Conservation (phyloP, 768 basidiomycete genomes). For the Lactarius sanguifluus region DNA sequence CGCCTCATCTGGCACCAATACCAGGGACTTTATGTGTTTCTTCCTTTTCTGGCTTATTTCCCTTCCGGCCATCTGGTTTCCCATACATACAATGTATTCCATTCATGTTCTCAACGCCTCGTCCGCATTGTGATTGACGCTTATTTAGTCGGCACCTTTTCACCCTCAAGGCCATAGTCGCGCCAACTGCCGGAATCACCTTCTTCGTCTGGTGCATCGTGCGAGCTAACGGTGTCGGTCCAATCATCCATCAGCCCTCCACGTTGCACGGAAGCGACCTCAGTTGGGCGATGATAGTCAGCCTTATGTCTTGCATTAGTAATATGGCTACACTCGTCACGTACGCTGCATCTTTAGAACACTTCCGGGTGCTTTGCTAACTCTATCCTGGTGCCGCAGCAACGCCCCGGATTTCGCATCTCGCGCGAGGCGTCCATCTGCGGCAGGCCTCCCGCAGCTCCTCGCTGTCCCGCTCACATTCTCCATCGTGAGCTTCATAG, state of each 20-base stretch:
- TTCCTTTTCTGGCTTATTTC: conserved; percentile 85
- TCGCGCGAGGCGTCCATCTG: conserved; percentile 54
- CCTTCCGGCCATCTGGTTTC: conserved; percentile 79
- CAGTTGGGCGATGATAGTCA: conserved; percentile 73
- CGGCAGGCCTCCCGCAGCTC: conserved; percentile 64
- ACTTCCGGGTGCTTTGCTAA: conserved; percentile 14
- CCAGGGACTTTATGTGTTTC: conserved; percentile 77
- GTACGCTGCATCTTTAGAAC: conserved; percentile 37
- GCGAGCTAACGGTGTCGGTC: conserved; percentile 75
- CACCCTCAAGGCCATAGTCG: conserved; percentile 72
- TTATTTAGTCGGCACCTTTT: conserved; percentile 68
- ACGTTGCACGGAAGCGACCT: conserved; percentile 64
- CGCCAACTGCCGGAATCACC: conserved; percentile 64
- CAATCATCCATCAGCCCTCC: conserved; percentile 65
- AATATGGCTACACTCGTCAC: conserved; percentile 76
- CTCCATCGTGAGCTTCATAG: conserved; percentile 73
- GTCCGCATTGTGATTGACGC: conserved; percentile 14
- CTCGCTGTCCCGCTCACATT: conserved; percentile 72
- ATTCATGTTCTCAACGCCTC: conserved; percentile 22
- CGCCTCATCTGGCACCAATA: conserved; percentile 69
- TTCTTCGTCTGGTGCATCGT: conserved; percentile 80
- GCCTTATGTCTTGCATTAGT: conserved; percentile 75
- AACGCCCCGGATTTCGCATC: conserved; percentile 79
- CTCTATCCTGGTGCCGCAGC: conserved; percentile 35
- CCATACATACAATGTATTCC: conserved; percentile 70